phyloP scores from a whole-genome alignment of 2,329 filamentous ascomycete genomes.

The Raffaelea albimanens region DNA sequence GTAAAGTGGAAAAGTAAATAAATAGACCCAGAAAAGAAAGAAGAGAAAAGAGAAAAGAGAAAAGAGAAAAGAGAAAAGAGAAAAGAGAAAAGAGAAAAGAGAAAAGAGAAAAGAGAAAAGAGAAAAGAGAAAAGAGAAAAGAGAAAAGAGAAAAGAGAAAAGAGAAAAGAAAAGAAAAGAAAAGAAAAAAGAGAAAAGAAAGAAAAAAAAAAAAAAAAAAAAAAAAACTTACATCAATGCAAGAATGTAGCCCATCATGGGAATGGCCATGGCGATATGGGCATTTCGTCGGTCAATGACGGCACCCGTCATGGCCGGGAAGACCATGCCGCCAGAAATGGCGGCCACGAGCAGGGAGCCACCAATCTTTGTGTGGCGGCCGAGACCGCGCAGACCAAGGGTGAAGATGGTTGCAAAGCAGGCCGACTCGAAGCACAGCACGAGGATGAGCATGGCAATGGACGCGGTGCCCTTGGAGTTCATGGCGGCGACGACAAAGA shows the following conservation, averaged over 20 bases:
- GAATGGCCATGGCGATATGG: constrained; percentile 19
- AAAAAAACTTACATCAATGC: constrained; percentile 14
- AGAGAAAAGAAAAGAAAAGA: neutral
- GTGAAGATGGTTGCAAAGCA: constrained; percentile 53
- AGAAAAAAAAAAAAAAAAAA: neutral
- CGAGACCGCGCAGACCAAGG: constrained; percentile 46
- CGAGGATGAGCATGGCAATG: constrained; percentile 44
- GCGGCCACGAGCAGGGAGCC: constrained; percentile 44
- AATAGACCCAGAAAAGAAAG: neutral
- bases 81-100: neutral
- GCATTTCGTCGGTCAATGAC: constrained; percentile 17
- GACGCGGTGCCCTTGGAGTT: constrained; percentile 39
- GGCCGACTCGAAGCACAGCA: constrained; percentile 48
- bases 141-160: no score
- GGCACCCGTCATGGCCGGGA: constrained; percentile 42
- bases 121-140: no score
- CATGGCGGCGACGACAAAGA: constrained; percentile 46
- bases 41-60: neutral
- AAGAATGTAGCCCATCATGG: constrained; percentile 21
- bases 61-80: constrained; percentile 1
- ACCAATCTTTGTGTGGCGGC: constrained; percentile 45
- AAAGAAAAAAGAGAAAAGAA: neutral
- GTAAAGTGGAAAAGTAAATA: neutral
- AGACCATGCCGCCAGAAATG: constrained; percentile 45
- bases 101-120: neutral